A percentile compares a stretch with the other conserved stretches of the same genome.
These are phyloP conservation scores for Micractinium conductrix DNA, from an alignment of 139 green algal genomes.

Conservation along the genomic window DNA sequence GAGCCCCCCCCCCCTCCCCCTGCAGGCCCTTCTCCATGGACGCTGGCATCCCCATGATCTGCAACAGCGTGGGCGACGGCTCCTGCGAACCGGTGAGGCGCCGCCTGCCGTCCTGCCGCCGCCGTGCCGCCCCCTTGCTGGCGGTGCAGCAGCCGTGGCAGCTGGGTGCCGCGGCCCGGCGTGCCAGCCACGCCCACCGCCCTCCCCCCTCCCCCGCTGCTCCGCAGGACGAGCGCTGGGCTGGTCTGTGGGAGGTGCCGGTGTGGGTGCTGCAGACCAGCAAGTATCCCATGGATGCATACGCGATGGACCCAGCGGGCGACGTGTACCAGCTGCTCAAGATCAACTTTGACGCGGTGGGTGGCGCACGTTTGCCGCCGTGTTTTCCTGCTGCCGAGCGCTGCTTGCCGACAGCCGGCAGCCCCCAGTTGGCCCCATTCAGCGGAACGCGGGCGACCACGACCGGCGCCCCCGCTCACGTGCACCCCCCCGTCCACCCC, in stretches of 20 bases:
- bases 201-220: background rate
- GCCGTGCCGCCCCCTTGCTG: no score
- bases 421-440: background rate
- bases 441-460: no score
- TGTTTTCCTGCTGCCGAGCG: background rate
- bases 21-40: constrained; percentile 16
- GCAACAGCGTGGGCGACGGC: constrained; percentile 11
- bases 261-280: constrained; percentile 42
- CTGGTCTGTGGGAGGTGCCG: constrained; percentile 31
- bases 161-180: no score
- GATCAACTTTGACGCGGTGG: constrained; percentile 34
- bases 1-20: no score
- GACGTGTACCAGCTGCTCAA: constrained; percentile 36
- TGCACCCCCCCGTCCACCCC: background rate
- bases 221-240: constrained; percentile 12
- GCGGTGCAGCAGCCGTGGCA: no score
- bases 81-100: background rate
- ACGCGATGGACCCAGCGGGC: constrained; percentile 40
- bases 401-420: no score
- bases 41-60: constrained; percentile 20
- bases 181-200: no score
- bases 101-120: no score
- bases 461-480: background rate
- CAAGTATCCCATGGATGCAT: constrained; percentile 42
- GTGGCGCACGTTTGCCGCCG: background rate